Percentiles rank a stretch among this genome's conserved stretches.
Evolutionary conservation across 177 flowering plant genomes (phyloP).

Genomic region (Vitis hybrid): DNA sequence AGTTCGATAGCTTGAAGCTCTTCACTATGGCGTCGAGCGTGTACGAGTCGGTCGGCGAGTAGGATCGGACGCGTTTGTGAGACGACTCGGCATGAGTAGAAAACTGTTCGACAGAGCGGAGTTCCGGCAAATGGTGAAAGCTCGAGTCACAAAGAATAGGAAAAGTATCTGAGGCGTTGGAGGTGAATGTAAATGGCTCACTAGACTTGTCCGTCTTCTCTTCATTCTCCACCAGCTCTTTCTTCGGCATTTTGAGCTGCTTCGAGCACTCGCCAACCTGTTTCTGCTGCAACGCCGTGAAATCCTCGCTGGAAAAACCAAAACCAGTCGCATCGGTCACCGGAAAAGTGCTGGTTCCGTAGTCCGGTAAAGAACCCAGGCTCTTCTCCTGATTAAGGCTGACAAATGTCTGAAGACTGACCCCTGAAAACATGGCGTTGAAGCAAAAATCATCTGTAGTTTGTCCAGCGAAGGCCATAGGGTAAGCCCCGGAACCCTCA

Average conservation of each 20-base stretch:
- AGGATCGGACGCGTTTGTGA: constrained; percentile 17
- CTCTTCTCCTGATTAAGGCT: not conserved
- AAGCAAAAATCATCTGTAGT: not conserved
- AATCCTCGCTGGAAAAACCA: constrained; percentile 5
- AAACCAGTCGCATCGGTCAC: not conserved
- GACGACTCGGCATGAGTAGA: constrained; percentile 8
- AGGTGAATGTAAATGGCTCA: too few species aligned
- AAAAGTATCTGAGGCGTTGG: not conserved
- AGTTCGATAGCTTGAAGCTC: constrained; percentile 2
- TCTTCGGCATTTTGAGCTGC: constrained; percentile 12
- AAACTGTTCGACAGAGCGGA: constrained; percentile 17
- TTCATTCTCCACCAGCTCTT: constrained; percentile 5
- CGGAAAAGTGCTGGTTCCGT: not conserved
- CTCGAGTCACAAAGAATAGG: not conserved
- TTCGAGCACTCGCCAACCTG: not conserved
- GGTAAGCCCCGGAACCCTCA: too few species aligned
- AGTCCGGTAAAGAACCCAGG: not conserved
- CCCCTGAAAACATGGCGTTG: constrained; percentile 16
- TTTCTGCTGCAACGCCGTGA: constrained; percentile 3
- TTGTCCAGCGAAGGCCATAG: too few species aligned
- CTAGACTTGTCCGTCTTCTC: not conserved
- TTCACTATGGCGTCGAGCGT: constrained; percentile 20
- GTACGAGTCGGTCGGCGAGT: constrained; percentile 8
- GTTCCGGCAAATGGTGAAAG: constrained; percentile 23
- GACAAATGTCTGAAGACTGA: constrained; percentile 14